Evolutionary conservation across 2,329 filamentous ascomycete species (phyloP).

Genomic region (Colletotrichum chlorophyti): DNA sequence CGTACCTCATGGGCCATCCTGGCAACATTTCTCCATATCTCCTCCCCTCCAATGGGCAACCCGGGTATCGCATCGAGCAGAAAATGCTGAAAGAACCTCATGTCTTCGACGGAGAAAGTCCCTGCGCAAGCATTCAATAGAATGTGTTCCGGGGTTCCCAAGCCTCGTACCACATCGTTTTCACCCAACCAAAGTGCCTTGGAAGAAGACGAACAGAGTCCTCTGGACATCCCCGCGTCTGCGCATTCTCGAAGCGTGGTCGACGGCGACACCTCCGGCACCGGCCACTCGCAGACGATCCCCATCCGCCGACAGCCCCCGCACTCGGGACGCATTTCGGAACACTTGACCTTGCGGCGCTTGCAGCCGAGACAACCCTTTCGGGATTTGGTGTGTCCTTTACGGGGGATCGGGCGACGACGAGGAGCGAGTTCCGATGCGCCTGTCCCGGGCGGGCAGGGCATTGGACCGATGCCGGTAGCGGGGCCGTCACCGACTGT

Average conservation of each 20-base stretch:
- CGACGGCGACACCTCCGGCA: slow-evolving; percentile 30
- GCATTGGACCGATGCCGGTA: not conserved
- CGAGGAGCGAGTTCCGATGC: not conserved
- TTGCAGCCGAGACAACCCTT: slow-evolving; percentile 42
- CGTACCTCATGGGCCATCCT: slow-evolving; percentile 44
- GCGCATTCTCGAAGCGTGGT: no score
- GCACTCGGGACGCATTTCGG: slow-evolving; percentile 43
- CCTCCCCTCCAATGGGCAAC: slow-evolving; percentile 43
- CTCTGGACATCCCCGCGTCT: not conserved
- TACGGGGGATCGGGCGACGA: slow-evolving; percentile 40
- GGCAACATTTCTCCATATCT: slow-evolving; percentile 45
- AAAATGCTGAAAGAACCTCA: slow-evolving; percentile 62
- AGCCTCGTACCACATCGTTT: not conserved
- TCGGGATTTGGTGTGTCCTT: slow-evolving; percentile 43
- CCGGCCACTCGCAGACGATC: slow-evolving; percentile 43
- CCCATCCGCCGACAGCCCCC: slow-evolving; percentile 43
- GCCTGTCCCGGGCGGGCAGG: not conserved
- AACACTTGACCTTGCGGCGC: slow-evolving; percentile 53
- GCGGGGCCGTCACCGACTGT: no score
- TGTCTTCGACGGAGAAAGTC: slow-evolving; percentile 49
- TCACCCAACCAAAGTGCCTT: no score
- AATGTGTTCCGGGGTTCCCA: not conserved
- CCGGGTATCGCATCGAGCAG: slow-evolving; percentile 51
- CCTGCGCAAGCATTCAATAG: not conserved
- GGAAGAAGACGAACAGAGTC: no score